Percentiles rank a stretch among this genome's conserved stretches.
phyloP scores from a whole-genome alignment of 2,329 filamentous ascomycete species.

The Aureobasidium leucospermi region DNA sequence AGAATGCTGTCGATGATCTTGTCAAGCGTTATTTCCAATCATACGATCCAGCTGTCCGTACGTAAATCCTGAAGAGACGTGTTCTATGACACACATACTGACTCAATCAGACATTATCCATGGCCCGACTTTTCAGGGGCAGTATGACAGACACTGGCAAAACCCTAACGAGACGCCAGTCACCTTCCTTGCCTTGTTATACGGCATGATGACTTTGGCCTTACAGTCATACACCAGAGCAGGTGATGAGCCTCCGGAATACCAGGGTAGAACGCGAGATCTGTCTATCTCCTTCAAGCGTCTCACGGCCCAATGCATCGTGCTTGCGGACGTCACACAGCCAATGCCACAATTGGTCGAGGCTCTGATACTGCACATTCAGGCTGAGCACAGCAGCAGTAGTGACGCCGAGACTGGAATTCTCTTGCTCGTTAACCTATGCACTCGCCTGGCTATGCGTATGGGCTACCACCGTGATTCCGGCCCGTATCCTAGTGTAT shows the following conservation, averaged over 20 bases:
- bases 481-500: conserved; percentile 63
- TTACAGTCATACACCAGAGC: conserved; percentile 74
- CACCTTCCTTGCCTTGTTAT: conserved; percentile 72
- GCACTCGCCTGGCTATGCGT: conserved; percentile 57
- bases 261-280: conserved; percentile 55
- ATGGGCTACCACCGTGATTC: conserved; percentile 76
- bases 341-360: conserved; percentile 70
- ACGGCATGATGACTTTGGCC: conserved; percentile 67
- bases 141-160: conserved; percentile 62
- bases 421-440: conserved; percentile 53
- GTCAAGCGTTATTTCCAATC: conserved; percentile 89
- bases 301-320: conserved; percentile 69
- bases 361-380: conserved; percentile 66
- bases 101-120: conserved; percentile 36
- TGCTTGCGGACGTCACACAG: conserved; percentile 69
- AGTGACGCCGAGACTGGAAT: conserved; percentile 67
- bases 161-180: conserved; percentile 64
- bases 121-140: conserved; percentile 73
- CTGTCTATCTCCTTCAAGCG: conserved; percentile 53
- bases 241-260: conserved; percentile 72
- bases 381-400: conserved; percentile 65
- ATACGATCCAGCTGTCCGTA: conserved; percentile 54
- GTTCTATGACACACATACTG: not conserved
- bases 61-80: conserved; percentile 28
- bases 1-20: conserved; percentile 74